Percentiles rank a stretch among this genome's conserved stretches.
Evolutionary conservation across 2,329 filamentous ascomycete species (phyloP).

Genomic region (Scedosporium aurantiacum): DNA sequence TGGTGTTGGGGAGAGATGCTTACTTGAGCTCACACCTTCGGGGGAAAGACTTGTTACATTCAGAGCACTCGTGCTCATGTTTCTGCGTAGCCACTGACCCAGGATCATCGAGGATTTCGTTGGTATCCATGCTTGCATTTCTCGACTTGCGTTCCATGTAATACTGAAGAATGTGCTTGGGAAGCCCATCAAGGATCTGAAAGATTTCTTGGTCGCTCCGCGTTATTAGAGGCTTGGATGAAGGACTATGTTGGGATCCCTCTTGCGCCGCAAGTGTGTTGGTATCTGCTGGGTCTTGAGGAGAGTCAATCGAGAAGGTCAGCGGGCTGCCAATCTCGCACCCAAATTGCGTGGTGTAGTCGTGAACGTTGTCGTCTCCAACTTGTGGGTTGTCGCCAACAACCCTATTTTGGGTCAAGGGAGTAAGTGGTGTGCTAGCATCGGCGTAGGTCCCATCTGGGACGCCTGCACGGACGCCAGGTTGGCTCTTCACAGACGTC

Average conservation of each 20-base stretch:
- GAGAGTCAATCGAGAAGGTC: too few relatives aligned
- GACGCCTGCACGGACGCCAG: too few relatives aligned
- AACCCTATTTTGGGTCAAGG: too few relatives aligned
- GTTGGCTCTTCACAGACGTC: too few relatives aligned
- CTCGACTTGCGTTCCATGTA: conserved; percentile 14
- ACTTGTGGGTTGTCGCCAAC: too few relatives aligned
- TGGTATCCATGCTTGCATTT: background rate
- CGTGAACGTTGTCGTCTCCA: too few relatives aligned
- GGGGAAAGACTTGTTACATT: conserved; percentile 34
- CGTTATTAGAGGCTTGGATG: background rate
- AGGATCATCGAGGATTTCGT: background rate
- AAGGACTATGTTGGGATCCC: background rate
- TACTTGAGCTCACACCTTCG: conserved; percentile 49
- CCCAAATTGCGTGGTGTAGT: too few relatives aligned
- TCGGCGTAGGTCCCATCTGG: too few relatives aligned
- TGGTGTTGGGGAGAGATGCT: conserved; percentile 11
- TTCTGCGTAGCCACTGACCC: background rate
- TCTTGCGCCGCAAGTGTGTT: background rate
- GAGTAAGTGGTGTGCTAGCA: too few relatives aligned
- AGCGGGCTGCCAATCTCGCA: too few relatives aligned
- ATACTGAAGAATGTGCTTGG: conserved; percentile 21
- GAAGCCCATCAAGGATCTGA: conserved; percentile 5
- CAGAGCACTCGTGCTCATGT: conserved; percentile 18
- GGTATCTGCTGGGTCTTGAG: too few relatives aligned
- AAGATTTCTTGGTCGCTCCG: background rate